phyloP scores from a whole-genome alignment of 306 rosid species.

The Ochetophila trinervis region DNA sequence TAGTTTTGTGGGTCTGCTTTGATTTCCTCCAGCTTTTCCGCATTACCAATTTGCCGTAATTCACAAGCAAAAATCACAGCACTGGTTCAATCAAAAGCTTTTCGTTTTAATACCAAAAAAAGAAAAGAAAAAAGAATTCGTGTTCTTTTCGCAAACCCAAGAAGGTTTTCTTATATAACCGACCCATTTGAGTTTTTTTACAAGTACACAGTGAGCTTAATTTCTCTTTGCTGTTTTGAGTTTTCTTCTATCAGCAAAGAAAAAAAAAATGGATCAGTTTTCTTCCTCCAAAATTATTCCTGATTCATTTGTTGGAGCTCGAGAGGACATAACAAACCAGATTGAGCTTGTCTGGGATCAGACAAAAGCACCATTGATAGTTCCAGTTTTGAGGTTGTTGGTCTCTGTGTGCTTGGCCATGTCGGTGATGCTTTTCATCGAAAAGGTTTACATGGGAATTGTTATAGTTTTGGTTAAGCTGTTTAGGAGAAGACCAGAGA shows the following conservation, averaged over 20 bases:
- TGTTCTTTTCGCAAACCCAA: constrained; percentile 62
- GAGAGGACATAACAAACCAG: constrained; percentile 34
- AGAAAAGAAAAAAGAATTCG: constrained; percentile 31
- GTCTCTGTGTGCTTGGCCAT: constrained; percentile 57
- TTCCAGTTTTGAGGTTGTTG: constrained; percentile 51
- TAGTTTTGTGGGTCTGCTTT: constrained; percentile 17
- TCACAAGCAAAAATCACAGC: constrained; percentile 57
- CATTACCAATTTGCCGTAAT: constrained; percentile 46
- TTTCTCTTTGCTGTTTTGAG: background rate
- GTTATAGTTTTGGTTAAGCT: constrained; percentile 55
- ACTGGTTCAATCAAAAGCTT: background rate
- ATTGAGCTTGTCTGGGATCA: constrained; percentile 54
- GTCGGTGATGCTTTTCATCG: constrained; percentile 78
- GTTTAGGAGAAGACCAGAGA: constrained; percentile 51
- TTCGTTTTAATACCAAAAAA: constrained; percentile 16
- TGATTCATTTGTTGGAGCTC: constrained; percentile 24
- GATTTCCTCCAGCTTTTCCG: constrained; percentile 20
- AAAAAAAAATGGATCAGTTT: constrained; percentile 48
- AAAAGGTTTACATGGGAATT: constrained; percentile 80
- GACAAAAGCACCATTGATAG: constrained; percentile 53
- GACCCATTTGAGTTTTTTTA: background rate
- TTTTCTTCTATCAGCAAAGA: background rate
- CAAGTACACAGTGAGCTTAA: background rate
- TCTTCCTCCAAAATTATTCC: constrained; percentile 17
- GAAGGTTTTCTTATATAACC: constrained; percentile 5